A percentile compares a stretch with the other conserved stretches of the same genome.
phyloP scores from a whole-genome alignment of 2,329 filamentous ascomycete genomes.

The Neopestalotiopsis rosae region DNA sequence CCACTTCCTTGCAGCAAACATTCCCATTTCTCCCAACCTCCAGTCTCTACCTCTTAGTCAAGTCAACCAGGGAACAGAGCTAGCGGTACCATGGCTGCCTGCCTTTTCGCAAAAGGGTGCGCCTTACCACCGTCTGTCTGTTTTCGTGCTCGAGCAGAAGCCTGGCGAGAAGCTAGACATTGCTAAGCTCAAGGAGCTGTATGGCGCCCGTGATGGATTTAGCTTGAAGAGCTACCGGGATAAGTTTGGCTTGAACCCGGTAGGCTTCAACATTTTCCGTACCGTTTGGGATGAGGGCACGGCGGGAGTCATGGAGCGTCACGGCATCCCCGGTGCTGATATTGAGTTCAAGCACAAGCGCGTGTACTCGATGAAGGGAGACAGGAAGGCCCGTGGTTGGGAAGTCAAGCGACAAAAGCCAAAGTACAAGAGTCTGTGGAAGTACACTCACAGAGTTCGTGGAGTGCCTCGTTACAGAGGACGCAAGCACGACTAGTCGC shows the following conservation, averaged over 20 bases:
- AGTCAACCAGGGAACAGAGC: conserved; percentile 65
- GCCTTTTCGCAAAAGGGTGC: conserved; percentile 88
- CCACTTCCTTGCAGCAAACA: conserved; percentile 81
- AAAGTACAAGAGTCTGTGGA: conserved; percentile 70
- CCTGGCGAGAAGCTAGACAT: conserved; percentile 64
- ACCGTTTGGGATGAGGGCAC: conserved; percentile 89
- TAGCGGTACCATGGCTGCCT: conserved; percentile 82
- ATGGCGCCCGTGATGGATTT: conserved; percentile 68
- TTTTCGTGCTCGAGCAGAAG: conserved; percentile 84
- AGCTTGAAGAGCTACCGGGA: conserved; percentile 76
- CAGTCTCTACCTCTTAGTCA: conserved; percentile 69
- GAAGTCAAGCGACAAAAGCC: conserved; percentile 68
- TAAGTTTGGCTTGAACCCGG: conserved; percentile 70
- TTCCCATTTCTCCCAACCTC: conserved; percentile 56
- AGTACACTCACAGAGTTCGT: conserved; percentile 66
- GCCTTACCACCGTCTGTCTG: conserved; percentile 85
- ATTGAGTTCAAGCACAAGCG: conserved; percentile 85
- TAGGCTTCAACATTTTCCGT: conserved; percentile 89
- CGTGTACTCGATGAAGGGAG: conserved; percentile 69
- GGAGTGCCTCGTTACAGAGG: conserved; percentile 21
- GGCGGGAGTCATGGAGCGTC: conserved; percentile 82
- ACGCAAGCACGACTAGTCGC: not conserved
- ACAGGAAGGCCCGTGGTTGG: conserved; percentile 67
- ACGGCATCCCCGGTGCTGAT: conserved; percentile 76
- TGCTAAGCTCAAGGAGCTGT: conserved; percentile 58